Percentiles rank a stretch among this genome's conserved stretches.
Conservation (phyloP, 345 rosid species). For the Brassica nigra region DNA sequence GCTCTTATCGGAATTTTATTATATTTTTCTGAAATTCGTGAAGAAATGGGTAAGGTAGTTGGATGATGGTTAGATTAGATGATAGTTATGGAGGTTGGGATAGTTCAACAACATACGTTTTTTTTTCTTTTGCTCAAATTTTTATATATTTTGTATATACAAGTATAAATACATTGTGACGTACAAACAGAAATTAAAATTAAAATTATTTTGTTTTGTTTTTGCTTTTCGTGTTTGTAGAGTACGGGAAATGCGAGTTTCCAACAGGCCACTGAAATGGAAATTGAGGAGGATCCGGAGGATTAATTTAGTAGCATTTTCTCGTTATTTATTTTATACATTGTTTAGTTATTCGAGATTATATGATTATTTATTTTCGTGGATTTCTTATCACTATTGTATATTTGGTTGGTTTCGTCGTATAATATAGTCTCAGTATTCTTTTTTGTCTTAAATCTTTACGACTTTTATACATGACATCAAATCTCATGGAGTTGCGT, state of each 20-base stretch:
- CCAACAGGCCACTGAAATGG: slow-evolving; percentile 54
- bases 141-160: neutral
- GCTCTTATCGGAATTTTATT: neutral
- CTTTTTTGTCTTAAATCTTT: neutral
- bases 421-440: slow-evolving; percentile 10
- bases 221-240: slow-evolving; percentile 37
- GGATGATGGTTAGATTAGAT: slow-evolving; percentile 7
- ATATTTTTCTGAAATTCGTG: neutral
- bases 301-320: slow-evolving; percentile 29
- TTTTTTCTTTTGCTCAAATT: too few relatives aligned
- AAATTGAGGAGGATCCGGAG: slow-evolving; percentile 10
- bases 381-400: slow-evolving; percentile 23
- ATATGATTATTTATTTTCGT: slow-evolving; percentile 31
- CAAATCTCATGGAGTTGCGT: neutral
- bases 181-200: neutral
- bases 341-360: slow-evolving; percentile 29
- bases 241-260: slow-evolving; percentile 58
- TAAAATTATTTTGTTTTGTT: neutral
- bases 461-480: neutral
- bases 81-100: slow-evolving; percentile 6
- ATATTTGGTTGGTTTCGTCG: slow-evolving; percentile 32
- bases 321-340: slow-evolving; percentile 6
- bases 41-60: neutral
- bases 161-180: neutral
- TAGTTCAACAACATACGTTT: slow-evolving; percentile 1